Evolutionary conservation across 345 rosid genomes (phyloP), one percentile per base, ranked within the genome.

Genomic region (Isatis tinctoria): DNA sequence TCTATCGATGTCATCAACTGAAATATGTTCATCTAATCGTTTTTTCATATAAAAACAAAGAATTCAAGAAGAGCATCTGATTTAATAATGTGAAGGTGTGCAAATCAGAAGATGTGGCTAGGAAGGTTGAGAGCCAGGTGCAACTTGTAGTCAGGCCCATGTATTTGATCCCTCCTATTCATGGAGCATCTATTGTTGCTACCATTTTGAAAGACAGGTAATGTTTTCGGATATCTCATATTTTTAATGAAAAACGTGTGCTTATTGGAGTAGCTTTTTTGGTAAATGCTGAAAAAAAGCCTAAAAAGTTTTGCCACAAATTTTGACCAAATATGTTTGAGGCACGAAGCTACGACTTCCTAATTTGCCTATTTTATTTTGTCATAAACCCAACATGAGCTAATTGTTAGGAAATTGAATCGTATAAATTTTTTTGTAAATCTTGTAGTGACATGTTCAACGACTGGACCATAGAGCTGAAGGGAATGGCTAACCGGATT

Each of bases 401-500:
- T 22, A 22, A 22, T 22, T 22, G 24, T 22, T 22, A 22, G 24
- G 24, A 22, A 22, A 2, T 22, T 22, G 24, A 22, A 1, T 22
- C 24, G 24, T 22, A 22, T 22, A 22, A 22, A 22, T 22, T n/a
- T n/a, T n/a, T n/a, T 22, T 2, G 24, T 22, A 22, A 22, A 22
- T 22, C 24, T 22, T 22, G 24, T 22, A 22, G 90, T 74, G 78
- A 79, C 39, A 67, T 86, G 89, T 83, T 80, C 60, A 59, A 83
- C 27, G 87, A 85, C 64, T 88, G 93, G 93, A 86, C 87, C 49
- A 22, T 78, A 69, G 93, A 88, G 75, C 78, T 88, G 76, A 88
- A 88, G 82, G 89, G 74, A 53, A 88, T 88, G 91, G 85, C 87
- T 74, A 85, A 87, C 61, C 84, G 94, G 18, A 87, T 88, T n/a